Base-by-base conservation (phyloP, 352 stramenopile genomes). In the Globisporangium nagaii region DNA sequence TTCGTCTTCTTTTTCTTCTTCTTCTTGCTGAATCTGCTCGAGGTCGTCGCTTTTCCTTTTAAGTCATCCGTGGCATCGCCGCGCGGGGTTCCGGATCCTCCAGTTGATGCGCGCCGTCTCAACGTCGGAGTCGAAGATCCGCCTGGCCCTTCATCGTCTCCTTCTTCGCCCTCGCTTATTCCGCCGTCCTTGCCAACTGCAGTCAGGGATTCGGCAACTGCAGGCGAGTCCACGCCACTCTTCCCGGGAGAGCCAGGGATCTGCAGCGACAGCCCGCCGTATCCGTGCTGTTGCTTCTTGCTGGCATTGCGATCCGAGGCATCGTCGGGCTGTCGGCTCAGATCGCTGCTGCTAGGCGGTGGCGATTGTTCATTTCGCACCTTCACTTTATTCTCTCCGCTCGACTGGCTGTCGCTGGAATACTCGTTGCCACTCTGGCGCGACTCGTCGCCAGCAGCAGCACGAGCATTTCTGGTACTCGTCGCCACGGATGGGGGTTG, bases 1-100 rank as follows among this genome's bases (percentile, higher is more conserved):
- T 48, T 60, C 37, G 46, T 51, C 54, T 86, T 88, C 51, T 78
- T 85, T 53, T 76, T 81, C 39, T 78, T 83, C 56, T 79, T 84
- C 30, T 85, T 86, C 50, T 85, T 85, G 28, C 65, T 60, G 4
- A 34, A 7, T 34, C 59, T 27, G 19, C 25, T 32, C 3, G 49
- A 52, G 42, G 15, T 48, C 19, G 41, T 31, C 28, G 35, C 8
- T 46, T 56, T 50, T 0, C 30, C 28, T 43, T 61, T 57, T 19
- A 22, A 17, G 8, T 22, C 41, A n/a, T 50, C 56, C 9, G 56
- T 12, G n/a, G 22, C 24, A 9, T 58, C 39, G 15, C 30, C 25
- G 34, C 51, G 53, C 13, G 52, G 45, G 20, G 37, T 62, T 19
- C 44, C 43, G 19, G 27, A 27, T 37, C 43, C 43, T 10, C 43